Evolutionary conservation across 495 filamentous ascomycete species (phyloP), one percentile per base, ranked within the genome.

Genomic region (Terfezia claveryi): DNA sequence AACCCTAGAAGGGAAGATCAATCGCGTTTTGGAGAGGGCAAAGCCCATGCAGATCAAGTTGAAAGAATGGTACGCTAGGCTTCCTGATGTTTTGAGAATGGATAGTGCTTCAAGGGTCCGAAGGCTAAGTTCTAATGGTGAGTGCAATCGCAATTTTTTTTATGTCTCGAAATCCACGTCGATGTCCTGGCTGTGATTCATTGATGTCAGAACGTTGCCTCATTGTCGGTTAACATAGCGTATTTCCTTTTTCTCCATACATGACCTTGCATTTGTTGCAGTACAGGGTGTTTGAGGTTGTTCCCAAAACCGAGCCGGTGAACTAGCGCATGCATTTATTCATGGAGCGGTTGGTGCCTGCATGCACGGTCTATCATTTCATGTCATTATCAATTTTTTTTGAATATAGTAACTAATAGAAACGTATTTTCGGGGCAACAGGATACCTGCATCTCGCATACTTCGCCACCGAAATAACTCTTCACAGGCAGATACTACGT

Each of bases 41-140:
- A 91, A 91, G 66, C 81, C 83, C 4, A 80, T 92, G 23, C 85
- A 87, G 66, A 74, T 88, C 41, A 82, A 83, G 66, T 73, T 92
- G 37, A 85, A 85, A 62, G 80, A 86, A 55, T 89, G 85, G 85
- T 85, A 83, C 62, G 68, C 75, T 1, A 74, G 69, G 10, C 68
- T 92, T 7, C 84, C 85, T 0, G 61, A 73, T 36, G 70, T 70
- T 38, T 72, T 85, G 56, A 76, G 78, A 23, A 84, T 89, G 76
- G 81, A 87, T 59, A 62, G 67, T 36, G 17, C 56, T 12, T 62
- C 60, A 36, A 67, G 57, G 51, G 54, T 57, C 17, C 60, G 64
- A 37, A 64, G 67, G 55, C 66, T 73, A 17, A 70, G 67, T 10
- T 67, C 68, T 52, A 71, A 67, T 54, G 70, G 70, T 72, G 65